Percentiles rank a stretch among this genome's conserved stretches.
Evolutionary conservation across 2,329 filamentous ascomycete species (phyloP).

Genomic region (Cercospora sojina): DNA sequence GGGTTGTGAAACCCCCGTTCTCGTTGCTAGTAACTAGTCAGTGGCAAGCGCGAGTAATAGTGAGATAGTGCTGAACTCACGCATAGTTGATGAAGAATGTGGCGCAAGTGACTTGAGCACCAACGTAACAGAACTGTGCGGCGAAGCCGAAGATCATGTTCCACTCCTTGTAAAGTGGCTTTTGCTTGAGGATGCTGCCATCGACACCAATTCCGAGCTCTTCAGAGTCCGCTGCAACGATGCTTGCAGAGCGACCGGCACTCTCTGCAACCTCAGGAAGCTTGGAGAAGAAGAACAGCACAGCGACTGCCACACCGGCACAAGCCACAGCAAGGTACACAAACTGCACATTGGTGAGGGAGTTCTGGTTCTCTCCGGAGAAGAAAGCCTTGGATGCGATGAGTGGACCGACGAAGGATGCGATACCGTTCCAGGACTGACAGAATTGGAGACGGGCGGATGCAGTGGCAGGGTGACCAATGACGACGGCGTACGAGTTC

Average conservation of each 20-base stretch:
- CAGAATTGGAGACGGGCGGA: constrained; percentile 43
- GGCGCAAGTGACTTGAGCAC: constrained; percentile 38
- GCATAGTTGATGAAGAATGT: constrained; percentile 45
- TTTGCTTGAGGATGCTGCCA: constrained; percentile 36
- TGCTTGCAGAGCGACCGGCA: constrained; percentile 30
- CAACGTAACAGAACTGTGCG: constrained; percentile 42
- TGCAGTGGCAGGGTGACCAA: constrained; percentile 39
- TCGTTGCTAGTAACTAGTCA: constrained; percentile 29
- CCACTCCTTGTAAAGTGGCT: constrained; percentile 42
- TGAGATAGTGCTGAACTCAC: neutral
- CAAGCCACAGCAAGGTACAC: constrained; percentile 44
- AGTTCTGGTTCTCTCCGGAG: constrained; percentile 35
- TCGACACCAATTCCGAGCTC: constrained; percentile 35
- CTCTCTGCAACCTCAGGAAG: constrained; percentile 39
- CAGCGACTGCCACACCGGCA: constrained; percentile 38
- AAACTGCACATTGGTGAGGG: constrained; percentile 41
- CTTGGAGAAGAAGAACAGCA: constrained; percentile 42
- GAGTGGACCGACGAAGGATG: constrained; percentile 43
- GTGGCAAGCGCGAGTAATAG: neutral
- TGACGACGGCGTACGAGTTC: constrained; percentile 44
- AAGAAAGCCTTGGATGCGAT: constrained; percentile 44
- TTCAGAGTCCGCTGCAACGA: constrained; percentile 32
- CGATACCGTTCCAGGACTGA: constrained; percentile 42
- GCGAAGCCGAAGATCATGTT: constrained; percentile 43
- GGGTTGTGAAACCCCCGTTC: constrained; percentile 33